Evolutionary conservation across 202 grass and related monocot genomes (phyloP).

Genomic region (Carex arenaria): DNA sequence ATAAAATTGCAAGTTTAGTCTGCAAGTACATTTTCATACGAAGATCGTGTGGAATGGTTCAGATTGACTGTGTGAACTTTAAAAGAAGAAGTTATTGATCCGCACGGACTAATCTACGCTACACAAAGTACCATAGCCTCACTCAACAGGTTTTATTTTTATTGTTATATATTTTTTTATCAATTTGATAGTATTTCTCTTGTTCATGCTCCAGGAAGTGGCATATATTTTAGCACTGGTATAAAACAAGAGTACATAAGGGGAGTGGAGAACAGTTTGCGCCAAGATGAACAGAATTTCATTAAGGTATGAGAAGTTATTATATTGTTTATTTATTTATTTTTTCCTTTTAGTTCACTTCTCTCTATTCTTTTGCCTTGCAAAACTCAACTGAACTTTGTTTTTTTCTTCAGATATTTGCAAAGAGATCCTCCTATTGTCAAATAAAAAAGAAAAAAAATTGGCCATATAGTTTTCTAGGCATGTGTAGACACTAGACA

Average conservation of each 20-base stretch:
- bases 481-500: neutral
- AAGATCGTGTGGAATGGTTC: no score
- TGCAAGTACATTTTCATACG: no score
- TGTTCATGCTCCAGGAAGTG: conserved; percentile 16
- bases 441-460: neutral
- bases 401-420: neutral
- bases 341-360: neutral
- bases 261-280: neutral
- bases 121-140: no score
- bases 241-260: conserved; percentile 20
- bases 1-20: no score
- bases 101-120: no score
- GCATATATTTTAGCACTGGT: conserved; percentile 20
- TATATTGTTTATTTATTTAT: neutral
- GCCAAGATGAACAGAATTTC: conserved; percentile 16
- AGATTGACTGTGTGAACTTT: no score
- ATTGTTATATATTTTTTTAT: neutral
- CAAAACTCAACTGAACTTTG: neutral
- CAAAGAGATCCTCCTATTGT: neutral
- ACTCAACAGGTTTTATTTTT: neutral
- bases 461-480: neutral
- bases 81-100: no score
- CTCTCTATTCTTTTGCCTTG: neutral
- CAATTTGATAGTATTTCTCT: neutral
- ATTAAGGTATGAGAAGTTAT: conserved; percentile 10